phyloP scores from a whole-genome alignment of 495 filamentous ascomycete species.

The Trichocladium uniseriatum region DNA sequence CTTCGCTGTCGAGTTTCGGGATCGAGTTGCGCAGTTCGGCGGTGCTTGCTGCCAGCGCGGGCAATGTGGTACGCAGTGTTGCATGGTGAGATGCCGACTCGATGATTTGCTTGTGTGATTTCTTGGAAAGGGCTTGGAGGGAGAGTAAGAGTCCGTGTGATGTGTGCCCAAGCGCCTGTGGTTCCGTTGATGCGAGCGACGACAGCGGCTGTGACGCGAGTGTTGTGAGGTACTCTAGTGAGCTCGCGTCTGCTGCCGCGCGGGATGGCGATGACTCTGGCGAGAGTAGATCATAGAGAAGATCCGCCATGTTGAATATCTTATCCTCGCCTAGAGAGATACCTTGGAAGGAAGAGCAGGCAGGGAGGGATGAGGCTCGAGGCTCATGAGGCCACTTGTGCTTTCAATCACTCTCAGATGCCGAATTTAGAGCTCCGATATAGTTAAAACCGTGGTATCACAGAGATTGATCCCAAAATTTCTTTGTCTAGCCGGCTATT shows the following conservation, averaged over 20 bases:
- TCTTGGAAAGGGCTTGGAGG: slow-evolving; percentile 79
- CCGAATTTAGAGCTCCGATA: too few species aligned
- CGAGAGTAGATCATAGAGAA: slow-evolving; percentile 26
- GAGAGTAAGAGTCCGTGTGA: slow-evolving; percentile 77
- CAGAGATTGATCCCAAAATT: too few species aligned
- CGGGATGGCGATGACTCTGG: slow-evolving; percentile 11
- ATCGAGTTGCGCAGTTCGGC: slow-evolving; percentile 58
- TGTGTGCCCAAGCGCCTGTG: slow-evolving; percentile 67
- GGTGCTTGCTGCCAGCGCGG: slow-evolving; percentile 54
- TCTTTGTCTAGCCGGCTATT: too few species aligned
- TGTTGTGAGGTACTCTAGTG: slow-evolving; percentile 70
- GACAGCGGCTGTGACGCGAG: slow-evolving; percentile 71
- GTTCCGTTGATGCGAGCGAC: slow-evolving; percentile 64
- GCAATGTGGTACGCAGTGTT: slow-evolving; percentile 56
- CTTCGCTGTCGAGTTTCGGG: slow-evolving; percentile 69
- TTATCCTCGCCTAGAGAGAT: too few species aligned
- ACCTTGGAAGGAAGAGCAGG: background rate
- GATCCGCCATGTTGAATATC: slow-evolving; percentile 23
- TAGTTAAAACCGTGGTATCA: too few species aligned
- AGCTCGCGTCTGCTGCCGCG: slow-evolving; percentile 51
- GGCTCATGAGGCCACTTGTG: background rate
- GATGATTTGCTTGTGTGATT: slow-evolving; percentile 84
- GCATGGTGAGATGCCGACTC: slow-evolving; percentile 68
- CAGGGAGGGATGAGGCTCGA: background rate
- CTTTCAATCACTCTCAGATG: too few species aligned